Conservation (phyloP, 2,329 filamentous ascomycete species). For the Penicillium palitans region DNA sequence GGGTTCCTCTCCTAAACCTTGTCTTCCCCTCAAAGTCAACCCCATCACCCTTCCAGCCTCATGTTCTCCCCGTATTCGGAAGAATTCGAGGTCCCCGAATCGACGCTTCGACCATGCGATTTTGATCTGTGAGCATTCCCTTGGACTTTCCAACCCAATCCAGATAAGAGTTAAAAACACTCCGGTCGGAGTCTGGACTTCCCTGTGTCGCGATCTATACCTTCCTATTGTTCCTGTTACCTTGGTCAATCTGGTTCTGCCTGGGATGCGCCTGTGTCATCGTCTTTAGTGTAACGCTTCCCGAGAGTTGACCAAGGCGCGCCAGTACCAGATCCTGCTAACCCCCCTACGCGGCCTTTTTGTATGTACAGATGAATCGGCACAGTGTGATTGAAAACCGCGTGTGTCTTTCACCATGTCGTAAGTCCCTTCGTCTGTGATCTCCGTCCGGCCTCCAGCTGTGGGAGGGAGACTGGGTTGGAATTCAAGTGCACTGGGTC, state of each 20-base stretch:
- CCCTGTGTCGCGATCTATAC: constrained; percentile 10
- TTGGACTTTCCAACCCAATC: constrained; percentile 13
- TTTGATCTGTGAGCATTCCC: constrained; percentile 28
- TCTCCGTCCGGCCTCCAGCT: constrained; percentile 23
- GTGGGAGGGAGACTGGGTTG: constrained; percentile 25
- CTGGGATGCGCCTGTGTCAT: constrained; percentile 42
- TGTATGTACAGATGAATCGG: constrained; percentile 44
- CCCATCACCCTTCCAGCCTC: constrained; percentile 19
- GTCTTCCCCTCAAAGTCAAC: constrained; percentile 1
- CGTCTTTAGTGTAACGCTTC: constrained; percentile 40
- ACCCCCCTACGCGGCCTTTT: constrained; percentile 32
- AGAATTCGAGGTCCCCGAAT: constrained; percentile 32
- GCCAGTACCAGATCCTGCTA: constrained; percentile 38
- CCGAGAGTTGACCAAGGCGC: constrained; percentile 34
- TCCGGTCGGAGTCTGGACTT: constrained; percentile 16
- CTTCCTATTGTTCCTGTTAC: constrained; percentile 15
- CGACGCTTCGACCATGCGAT: constrained; percentile 31
- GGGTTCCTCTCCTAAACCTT: constrained; percentile 7
- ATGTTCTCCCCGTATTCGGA: constrained; percentile 33
- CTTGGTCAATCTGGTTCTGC: constrained; percentile 29
- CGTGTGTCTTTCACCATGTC: constrained; percentile 41
- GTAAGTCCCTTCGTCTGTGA: constrained; percentile 39
- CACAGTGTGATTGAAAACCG: constrained; percentile 37
- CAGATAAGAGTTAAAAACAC: constrained; percentile 12
- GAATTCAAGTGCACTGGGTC: constrained; percentile 15